These are phyloP conservation scores for Orbilia javanica DNA, from an alignment of 2,329 filamentous ascomycete species.

Conservation along the genomic window DNA sequence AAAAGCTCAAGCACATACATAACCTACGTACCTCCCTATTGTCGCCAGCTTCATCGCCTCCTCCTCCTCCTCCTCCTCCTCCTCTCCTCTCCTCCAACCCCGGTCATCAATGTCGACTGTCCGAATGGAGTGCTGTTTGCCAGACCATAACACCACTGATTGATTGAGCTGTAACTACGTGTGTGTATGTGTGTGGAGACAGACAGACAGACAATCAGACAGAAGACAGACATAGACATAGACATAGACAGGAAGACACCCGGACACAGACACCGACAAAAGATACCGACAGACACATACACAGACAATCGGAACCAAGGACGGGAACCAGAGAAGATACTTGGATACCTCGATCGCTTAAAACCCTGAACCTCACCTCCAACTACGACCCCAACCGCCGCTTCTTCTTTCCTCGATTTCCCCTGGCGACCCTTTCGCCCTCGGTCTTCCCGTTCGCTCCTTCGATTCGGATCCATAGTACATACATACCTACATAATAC, in stretches of 20 bases:
- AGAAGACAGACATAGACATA: neutral
- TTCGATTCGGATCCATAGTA: slow-evolving; percentile 28
- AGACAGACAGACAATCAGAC: neutral
- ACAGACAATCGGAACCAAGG: neutral
- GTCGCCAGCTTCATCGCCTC: slow-evolving; percentile 20
- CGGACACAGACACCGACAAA: too few species aligned
- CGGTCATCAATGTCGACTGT: slow-evolving; percentile 50
- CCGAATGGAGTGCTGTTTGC: slow-evolving; percentile 48
- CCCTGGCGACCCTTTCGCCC: slow-evolving; percentile 38
- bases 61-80: too few species aligned
- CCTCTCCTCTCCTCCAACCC: neutral
- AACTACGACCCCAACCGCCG: slow-evolving; percentile 50
- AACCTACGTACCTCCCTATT: neutral
- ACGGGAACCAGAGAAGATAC: neutral
- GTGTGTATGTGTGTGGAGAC: slow-evolving; percentile 11
- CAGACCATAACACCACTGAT: slow-evolving; percentile 30
- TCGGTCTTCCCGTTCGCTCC: slow-evolving; percentile 34
- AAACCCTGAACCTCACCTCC: slow-evolving; percentile 58
- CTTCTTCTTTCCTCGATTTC: slow-evolving; percentile 32
- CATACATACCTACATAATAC: neutral
- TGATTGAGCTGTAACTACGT: slow-evolving; percentile 22
- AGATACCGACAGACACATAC: too few species aligned
- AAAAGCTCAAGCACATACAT: too few species aligned
- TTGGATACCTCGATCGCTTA: slow-evolving; percentile 52
- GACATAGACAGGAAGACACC: neutral